Evolutionary conservation across 441 rosid genomes (phyloP).

Genomic region (Syzygium syzygioides): DNA sequence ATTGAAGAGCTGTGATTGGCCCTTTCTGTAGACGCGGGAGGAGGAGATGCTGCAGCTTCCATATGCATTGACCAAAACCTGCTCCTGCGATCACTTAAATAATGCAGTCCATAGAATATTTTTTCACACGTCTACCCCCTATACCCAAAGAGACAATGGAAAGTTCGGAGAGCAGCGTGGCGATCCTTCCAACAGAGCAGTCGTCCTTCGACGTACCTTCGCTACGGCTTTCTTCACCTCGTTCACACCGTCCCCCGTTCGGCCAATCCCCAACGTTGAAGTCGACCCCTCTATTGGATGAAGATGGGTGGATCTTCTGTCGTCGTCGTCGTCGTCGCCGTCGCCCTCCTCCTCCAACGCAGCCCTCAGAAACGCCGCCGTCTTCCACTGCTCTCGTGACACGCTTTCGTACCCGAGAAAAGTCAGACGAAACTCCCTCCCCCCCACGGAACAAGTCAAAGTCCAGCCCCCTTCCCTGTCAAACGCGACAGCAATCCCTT

Average conservation of each 20-base stretch:
- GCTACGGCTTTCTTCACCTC: background rate
- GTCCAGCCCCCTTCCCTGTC: background rate
- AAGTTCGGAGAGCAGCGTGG: background rate
- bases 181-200: background rate
- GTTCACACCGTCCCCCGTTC: background rate
- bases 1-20: background rate
- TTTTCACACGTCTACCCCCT: background rate
- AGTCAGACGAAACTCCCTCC: background rate
- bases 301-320: background rate
- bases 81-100: background rate
- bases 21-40: background rate
- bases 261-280: background rate
- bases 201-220: background rate
- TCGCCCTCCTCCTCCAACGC: background rate
- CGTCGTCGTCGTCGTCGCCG: background rate
- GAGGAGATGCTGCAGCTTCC: background rate
- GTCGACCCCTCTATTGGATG: background rate
- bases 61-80: background rate
- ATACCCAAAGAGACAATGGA: background rate
- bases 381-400: background rate
- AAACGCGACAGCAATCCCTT: background rate
- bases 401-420: background rate
- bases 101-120: background rate
- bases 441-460: background rate
- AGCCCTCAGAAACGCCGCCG: background rate